phyloP scores from a whole-genome alignment of 345 rosid species.

The Geranium rotundifolium region DNA sequence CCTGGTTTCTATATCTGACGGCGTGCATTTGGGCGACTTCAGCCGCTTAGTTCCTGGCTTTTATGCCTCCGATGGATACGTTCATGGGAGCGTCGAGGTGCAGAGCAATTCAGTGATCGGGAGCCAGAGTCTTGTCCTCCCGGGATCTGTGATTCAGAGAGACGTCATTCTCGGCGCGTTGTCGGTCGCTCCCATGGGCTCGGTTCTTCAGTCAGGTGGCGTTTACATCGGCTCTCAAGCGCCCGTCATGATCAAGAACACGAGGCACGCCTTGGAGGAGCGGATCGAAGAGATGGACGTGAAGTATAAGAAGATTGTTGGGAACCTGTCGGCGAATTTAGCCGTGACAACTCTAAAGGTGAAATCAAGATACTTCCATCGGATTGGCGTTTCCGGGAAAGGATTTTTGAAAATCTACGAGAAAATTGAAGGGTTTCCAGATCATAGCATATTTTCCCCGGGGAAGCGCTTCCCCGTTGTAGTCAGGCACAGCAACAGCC shows the following conservation, averaged over 20 bases:
- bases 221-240: constrained; percentile 49
- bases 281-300: constrained; percentile 66
- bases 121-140: constrained; percentile 52
- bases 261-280: constrained; percentile 47
- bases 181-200: constrained; percentile 47
- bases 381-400: constrained; percentile 48
- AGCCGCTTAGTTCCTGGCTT: constrained; percentile 36
- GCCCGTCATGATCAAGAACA: constrained; percentile 54
- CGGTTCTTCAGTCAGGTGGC: constrained; percentile 43
- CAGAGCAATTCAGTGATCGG: constrained; percentile 50
- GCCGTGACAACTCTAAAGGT: constrained; percentile 55
- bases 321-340: constrained; percentile 45
- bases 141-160: constrained; percentile 34
- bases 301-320: constrained; percentile 52
- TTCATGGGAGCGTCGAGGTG: constrained; percentile 25
- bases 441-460: constrained; percentile 36
- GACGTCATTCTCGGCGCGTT: constrained; percentile 57
- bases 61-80: constrained; percentile 31
- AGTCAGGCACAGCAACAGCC: constrained; percentile 54
- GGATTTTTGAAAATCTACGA: constrained; percentile 41
- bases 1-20: constrained; percentile 30
- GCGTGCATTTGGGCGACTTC: constrained; percentile 65
- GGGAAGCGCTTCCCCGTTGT: constrained; percentile 39
- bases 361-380: constrained; percentile 54
- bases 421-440: constrained; percentile 33